Percentiles rank a stretch among this genome's conserved stretches.
These are phyloP conservation scores for Coniochaeta sp. DNA, from an alignment of 2,329 filamentous ascomycete species.

Conservation along the genomic window DNA sequence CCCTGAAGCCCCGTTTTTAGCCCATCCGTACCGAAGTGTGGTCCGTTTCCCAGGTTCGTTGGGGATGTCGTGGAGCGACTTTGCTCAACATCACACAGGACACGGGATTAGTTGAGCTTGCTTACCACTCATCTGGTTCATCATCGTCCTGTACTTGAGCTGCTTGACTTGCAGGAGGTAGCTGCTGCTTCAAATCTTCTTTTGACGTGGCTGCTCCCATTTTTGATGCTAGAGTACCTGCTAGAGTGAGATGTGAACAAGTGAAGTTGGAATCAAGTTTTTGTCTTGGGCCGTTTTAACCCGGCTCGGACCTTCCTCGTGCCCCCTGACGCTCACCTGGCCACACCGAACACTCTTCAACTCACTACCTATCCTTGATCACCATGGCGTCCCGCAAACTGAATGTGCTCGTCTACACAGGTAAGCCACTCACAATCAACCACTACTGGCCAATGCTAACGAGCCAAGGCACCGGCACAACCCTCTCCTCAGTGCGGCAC, in stretches of 20 bases:
- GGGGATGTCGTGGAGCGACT: neutral
- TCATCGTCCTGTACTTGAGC: slow-evolving; percentile 56
- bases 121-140: slow-evolving; percentile 92
- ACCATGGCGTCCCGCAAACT: slow-evolving; percentile 62
- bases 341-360: neutral
- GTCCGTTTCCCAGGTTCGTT: neutral
- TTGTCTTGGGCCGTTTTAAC: neutral
- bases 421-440: slow-evolving; percentile 33
- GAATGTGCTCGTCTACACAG: slow-evolving; percentile 91
- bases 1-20: slow-evolving; percentile 49
- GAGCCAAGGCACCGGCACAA: slow-evolving; percentile 68
- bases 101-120: slow-evolving; percentile 1
- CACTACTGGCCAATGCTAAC: neutral
- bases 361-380: slow-evolving; percentile 4
- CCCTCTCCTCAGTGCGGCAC: slow-evolving; percentile 81
- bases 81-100: neutral
- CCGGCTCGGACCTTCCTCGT: neutral
- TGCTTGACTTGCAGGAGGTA: slow-evolving; percentile 23
- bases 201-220: slow-evolving; percentile 51
- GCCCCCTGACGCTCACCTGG: neutral
- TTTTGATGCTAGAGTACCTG: slow-evolving; percentile 11
- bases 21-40: neutral
- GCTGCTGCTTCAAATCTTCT: slow-evolving; percentile 16
- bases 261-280: slow-evolving; percentile 1
- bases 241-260: no score